Base-by-base conservation (phyloP, 352 stramenopile species). In the Phytopythium litorale region DNA sequence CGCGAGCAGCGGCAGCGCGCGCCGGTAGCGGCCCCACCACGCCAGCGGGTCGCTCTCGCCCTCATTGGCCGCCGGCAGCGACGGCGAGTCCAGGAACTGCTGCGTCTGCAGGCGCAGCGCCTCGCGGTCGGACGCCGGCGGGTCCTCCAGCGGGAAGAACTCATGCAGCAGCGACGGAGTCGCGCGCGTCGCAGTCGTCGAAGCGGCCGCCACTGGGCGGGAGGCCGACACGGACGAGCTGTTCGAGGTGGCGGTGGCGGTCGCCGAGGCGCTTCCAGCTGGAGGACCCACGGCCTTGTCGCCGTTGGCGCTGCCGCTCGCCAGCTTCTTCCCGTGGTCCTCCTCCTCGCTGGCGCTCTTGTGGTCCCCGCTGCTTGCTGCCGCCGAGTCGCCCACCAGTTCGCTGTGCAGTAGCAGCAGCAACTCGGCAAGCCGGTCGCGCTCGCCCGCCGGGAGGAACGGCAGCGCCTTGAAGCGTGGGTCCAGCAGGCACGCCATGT, bases 21-120 rank as follows among this genome's bases (percentile, higher is more conserved):
- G 82, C 40, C 84, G 77, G 40, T 92, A 89, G 4, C 83, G 79
- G 64, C 76, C 87, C 84, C 84, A 94, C 84, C 84, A 94, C 54
- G 89, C 82, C 3, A 94, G 70, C n/a, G 82, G 82, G 35, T 94
- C 84, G 56, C 88, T 87, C 58, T 89, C 84, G 42, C 67, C 76
- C 54, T 91, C 76, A 60, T 91, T 78, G 4, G 81, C 88, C 5
- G 82, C 74, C 9, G 82, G 79, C 8, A 91, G 56, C 12, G 73
- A 80, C 1, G 84, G 80, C 0, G 84, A 89, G 53, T 89, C 80
- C 32, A 94, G 59, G 52, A 91, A 93, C 28, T 87, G 77, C 63
- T 89, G 77, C 33, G 89, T 76, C 45, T 91, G 79, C 7, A 71
- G 49, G 40, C 88, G 79, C n/a, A 89, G 60, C 49, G 82, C 87